These are phyloP conservation scores for Paspalum notatum DNA, from an alignment of 176 grass and related monocot genomes.

Conservation along the genomic window DNA sequence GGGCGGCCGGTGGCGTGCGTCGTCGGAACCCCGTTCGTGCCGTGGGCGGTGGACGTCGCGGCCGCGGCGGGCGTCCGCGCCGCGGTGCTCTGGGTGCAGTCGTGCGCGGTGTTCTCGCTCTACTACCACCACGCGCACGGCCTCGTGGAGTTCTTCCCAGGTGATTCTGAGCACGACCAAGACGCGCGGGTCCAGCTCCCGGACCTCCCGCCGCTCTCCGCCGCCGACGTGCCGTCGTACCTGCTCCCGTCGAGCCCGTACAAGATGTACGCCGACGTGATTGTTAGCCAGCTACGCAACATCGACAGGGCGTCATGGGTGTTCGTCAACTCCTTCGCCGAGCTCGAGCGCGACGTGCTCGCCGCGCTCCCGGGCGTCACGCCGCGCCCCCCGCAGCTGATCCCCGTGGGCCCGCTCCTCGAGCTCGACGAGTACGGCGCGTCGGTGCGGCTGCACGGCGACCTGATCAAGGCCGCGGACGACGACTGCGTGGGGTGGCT, in stretches of 20 bases:
- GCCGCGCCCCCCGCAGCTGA: slow-evolving; percentile 43
- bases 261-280: slow-evolving; percentile 43
- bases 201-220: slow-evolving; percentile 59
- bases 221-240: slow-evolving; percentile 26
- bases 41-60: slow-evolving; percentile 65
- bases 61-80: slow-evolving; percentile 56
- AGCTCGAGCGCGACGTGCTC: too few species aligned
- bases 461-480: slow-evolving; percentile 52
- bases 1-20: slow-evolving; percentile 67
- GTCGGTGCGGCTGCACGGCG: slow-evolving; percentile 49
- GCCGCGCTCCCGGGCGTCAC: background rate
- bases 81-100: slow-evolving; percentile 86
- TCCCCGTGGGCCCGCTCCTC: slow-evolving; percentile 67
- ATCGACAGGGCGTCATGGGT: slow-evolving; percentile 65
- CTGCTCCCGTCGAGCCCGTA: slow-evolving; percentile 53
- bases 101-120: slow-evolving; percentile 67
- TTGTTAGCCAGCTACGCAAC: slow-evolving; percentile 55
- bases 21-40: slow-evolving; percentile 72
- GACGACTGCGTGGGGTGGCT: slow-evolving; percentile 67
- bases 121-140: slow-evolving; percentile 73
- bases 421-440: slow-evolving; percentile 30
- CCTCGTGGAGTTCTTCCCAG: slow-evolving; percentile 45
- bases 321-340: slow-evolving; percentile 72
- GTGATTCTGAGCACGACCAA: slow-evolving; percentile 38
- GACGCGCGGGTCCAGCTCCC: slow-evolving; percentile 37